Evolutionary conservation across 768 basidiomycete genomes (phyloP).

Genomic region (Xerocomellus intermedius): DNA sequence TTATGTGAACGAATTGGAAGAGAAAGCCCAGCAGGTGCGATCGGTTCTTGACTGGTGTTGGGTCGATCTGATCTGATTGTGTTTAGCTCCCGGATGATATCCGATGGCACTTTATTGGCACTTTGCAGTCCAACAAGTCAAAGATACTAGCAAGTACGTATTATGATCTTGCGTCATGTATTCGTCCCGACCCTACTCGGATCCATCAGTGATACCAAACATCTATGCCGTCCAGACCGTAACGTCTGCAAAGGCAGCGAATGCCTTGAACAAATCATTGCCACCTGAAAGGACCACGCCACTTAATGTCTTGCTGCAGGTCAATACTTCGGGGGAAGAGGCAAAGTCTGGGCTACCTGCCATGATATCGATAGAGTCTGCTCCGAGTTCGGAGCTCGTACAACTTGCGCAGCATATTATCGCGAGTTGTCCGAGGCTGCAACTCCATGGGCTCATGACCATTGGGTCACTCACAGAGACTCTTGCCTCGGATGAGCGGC

Average conservation of each 20-base stretch:
- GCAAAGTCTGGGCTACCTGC: constrained; percentile 84
- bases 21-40: constrained; percentile 73
- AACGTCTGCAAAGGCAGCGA: constrained; percentile 77
- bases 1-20: constrained; percentile 90
- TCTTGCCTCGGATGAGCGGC: constrained; percentile 39
- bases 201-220: constrained; percentile 78
- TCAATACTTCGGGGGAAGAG: constrained; percentile 95
- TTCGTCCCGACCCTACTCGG: constrained; percentile 4
- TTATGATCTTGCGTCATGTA: background rate
- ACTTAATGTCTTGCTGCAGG: constrained; percentile 83
- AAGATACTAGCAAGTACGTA: constrained; percentile 78
- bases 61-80: constrained; percentile 8
- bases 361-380: constrained; percentile 38
- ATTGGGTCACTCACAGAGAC: constrained; percentile 85
- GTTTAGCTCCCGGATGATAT: constrained; percentile 81
- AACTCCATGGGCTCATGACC: constrained; percentile 90
- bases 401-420: constrained; percentile 72
- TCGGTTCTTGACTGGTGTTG: background rate
- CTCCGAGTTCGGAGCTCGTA: constrained; percentile 48
- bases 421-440: constrained; percentile 67
- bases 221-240: constrained; percentile 86
- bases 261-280: constrained; percentile 72
- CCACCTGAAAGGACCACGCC: constrained; percentile 51
- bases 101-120: constrained; percentile 96
- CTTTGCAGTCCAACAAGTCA: constrained; percentile 90